A percentile compares a stretch with the other conserved stretches of the same genome.
Evolutionary conservation across 768 basidiomycete genomes (phyloP).

Genomic region (Serpula lacrymans): DNA sequence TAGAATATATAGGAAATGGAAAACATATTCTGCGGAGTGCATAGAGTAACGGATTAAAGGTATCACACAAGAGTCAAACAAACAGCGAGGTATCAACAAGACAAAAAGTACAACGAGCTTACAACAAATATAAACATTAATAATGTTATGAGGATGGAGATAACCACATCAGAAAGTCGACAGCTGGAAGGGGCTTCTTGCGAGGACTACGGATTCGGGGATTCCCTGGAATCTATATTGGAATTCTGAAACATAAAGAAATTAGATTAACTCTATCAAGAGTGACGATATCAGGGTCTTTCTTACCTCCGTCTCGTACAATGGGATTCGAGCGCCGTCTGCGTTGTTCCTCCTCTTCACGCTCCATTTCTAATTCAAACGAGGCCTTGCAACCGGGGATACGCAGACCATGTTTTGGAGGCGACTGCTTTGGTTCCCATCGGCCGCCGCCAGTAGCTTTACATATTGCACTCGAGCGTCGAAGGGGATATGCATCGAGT

Average conservation of each 20-base stretch:
- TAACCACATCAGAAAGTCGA: conserved; percentile 69
- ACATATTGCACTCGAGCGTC: conserved; percentile 63
- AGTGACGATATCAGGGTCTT: conserved; percentile 3
- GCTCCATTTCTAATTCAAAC: conserved; percentile 70
- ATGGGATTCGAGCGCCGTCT: conserved; percentile 57
- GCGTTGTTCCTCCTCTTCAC: conserved; percentile 53
- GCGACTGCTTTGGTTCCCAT: conserved; percentile 66
- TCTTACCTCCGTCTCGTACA: conserved; percentile 52
- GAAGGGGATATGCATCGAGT: conserved; percentile 71
- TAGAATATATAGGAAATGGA: no score
- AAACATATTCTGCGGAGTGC: no score
- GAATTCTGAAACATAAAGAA: conserved; percentile 41
- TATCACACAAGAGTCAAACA: no score
- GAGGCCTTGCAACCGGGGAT: conserved; percentile 64
- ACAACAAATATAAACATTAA: no score
- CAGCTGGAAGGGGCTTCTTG: conserved; percentile 45
- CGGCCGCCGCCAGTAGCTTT: conserved; percentile 79
- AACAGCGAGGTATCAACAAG: no score
- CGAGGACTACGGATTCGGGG: conserved; percentile 40
- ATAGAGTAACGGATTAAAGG: no score
- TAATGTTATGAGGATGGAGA: no score
- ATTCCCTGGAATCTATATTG: conserved; percentile 59
- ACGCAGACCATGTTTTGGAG: conserved; percentile 42
- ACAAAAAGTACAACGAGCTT: no score
- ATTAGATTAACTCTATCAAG: conserved; percentile 1